Base-by-base conservation (phyloP, 129 eudicot genomes). In the Escallonia rubra region DNA sequence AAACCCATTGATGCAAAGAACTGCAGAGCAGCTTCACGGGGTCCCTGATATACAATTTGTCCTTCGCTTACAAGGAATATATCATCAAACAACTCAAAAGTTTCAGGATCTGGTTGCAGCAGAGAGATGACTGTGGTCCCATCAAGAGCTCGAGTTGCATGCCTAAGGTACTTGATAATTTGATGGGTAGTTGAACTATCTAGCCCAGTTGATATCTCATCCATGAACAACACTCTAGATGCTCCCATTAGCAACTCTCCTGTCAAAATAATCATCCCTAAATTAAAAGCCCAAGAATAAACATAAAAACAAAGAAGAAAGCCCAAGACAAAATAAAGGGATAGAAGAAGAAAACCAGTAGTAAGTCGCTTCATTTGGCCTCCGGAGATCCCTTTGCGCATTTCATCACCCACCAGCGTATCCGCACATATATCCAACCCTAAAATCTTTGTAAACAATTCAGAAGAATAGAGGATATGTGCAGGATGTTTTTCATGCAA, bases 381-480 rank as follows among this genome's bases (percentile, higher is more conserved):
- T 14, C 97, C 97, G 57, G 97, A 91, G 58, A 91, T 91, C 60
- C 97, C 97, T 91, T 85, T 91, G 59, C 83, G 81, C 97, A 91
- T 91, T 75, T 85, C 96, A 67, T 91, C 97, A 59, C 97, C 97
- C 57, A 87, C 93, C 80, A 91, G 67, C 63, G 97, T 91, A 76
- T 88, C 97, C 66, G 83, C 90, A 43, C 97, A 90, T 67, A 69
- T 78, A 74, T 90, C 95, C 86, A 90, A 79, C 66, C 97, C 95
- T 84, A 91, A 71, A 76, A 85, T 86, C 93, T 91, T 88, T 80
- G 80, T 42, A 85, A 49, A 74, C 67, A 72, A 67, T 68, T 83
- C 87, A 86, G 74, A 64, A 76, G 61, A 40, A 55, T 41, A 65
- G 48, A 71, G 14, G 71, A 70, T 15, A 43, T 60, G 50, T 12